Conservation (phyloP, 371 early-diverging fungal genomes). For the Mucor circinelloides region DNA sequence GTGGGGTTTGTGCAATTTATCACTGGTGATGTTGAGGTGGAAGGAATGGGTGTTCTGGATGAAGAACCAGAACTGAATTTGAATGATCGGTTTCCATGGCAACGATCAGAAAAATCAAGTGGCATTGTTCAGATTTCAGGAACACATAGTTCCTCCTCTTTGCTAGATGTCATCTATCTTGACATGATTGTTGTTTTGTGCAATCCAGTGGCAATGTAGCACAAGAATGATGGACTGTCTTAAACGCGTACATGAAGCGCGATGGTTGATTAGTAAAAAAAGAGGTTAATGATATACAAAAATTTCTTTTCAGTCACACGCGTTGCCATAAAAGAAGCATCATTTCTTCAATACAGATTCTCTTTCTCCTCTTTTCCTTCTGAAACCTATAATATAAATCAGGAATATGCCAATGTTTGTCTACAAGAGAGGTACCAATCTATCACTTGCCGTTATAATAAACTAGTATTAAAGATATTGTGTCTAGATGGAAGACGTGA, state of each 20-base stretch:
- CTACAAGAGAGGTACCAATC: constrained; percentile 66
- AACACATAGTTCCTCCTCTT: not conserved
- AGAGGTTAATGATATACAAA: not conserved
- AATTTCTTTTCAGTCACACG: constrained; percentile 1
- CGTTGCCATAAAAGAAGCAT: not conserved
- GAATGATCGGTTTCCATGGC: not conserved
- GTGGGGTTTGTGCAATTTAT: too few relatives aligned
- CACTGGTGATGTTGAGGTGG: too few relatives aligned
- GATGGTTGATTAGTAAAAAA: constrained; percentile 2
- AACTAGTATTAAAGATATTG: not conserved
- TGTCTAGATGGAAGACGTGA: constrained; percentile 77
- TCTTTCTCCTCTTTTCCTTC: not conserved
- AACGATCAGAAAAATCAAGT: not conserved
- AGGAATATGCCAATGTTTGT: constrained; percentile 65
- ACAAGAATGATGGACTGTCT: not conserved
- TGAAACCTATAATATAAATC: not conserved
- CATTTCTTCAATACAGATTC: not conserved
- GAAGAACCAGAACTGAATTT: not conserved
- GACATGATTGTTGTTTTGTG: not conserved
- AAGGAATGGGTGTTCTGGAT: not conserved
- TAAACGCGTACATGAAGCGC: constrained; percentile 8
- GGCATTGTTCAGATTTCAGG: not conserved
- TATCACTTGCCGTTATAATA: not conserved
- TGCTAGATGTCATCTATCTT: not conserved
- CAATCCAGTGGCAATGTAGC: not conserved